These are phyloP conservation scores for Melampsora americana DNA, from an alignment of 1,284 basidiomycete species.

Conservation along the genomic window DNA sequence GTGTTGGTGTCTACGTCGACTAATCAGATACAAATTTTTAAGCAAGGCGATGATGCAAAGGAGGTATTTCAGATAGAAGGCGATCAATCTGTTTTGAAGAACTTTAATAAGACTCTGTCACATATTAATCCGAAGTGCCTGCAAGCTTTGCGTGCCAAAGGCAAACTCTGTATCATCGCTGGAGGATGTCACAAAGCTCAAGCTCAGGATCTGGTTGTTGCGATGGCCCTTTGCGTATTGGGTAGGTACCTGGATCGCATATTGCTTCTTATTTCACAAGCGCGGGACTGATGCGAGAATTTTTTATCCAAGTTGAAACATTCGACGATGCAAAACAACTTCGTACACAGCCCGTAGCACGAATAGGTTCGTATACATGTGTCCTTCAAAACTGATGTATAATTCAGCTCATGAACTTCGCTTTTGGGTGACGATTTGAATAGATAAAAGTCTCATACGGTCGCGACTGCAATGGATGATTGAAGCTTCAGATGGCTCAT, in stretches of 20 bases:
- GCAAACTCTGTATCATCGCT: slow-evolving; percentile 13
- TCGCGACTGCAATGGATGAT: slow-evolving; percentile 77
- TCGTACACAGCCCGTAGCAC: background rate
- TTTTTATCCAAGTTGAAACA: background rate
- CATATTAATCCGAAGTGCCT: slow-evolving; percentile 15
- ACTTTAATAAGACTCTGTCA: slow-evolving; percentile 19
- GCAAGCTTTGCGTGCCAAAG: slow-evolving; percentile 6
- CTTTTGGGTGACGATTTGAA: slow-evolving; percentile 47
- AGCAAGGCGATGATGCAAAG: background rate
- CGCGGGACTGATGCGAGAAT: background rate
- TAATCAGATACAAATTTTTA: background rate
- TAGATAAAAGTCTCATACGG: slow-evolving; percentile 63
- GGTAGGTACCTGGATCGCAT: slow-evolving; percentile 2
- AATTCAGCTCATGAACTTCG: slow-evolving; percentile 45
- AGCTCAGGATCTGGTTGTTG: slow-evolving; percentile 28
- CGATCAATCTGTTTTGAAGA: slow-evolving; percentile 4
- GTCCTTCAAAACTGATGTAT: background rate
- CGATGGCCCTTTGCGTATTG: slow-evolving; percentile 30
- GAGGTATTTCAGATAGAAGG: background rate
- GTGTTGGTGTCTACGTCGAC: background rate
- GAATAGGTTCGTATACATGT: slow-evolving; percentile 21
- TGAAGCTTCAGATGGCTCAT: slow-evolving; percentile 62
- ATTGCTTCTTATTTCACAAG: background rate
- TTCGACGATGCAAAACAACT: background rate
- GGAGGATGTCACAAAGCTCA: slow-evolving; percentile 10